These are phyloP conservation scores for Hyphopichia burtonii DNA, from an alignment of 1,139 yeast genomes.

Conservation along the genomic window DNA sequence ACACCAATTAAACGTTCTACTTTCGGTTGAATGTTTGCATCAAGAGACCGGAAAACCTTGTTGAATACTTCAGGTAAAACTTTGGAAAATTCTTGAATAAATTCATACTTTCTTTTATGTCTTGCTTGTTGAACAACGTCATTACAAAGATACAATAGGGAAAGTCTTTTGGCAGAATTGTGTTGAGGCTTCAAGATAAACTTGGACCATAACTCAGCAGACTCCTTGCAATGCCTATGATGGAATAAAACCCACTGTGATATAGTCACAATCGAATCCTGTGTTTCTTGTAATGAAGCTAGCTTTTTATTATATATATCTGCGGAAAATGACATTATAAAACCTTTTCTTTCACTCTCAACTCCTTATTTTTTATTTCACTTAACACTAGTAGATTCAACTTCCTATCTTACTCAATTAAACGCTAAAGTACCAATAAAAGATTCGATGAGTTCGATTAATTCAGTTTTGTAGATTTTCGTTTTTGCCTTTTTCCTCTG, in stretches of 20 bases:
- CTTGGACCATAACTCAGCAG: constrained; percentile 63
- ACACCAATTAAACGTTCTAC: constrained; percentile 66
- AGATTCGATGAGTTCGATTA: too few relatives aligned
- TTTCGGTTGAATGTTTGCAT: constrained; percentile 48
- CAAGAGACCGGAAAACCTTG: constrained; percentile 31
- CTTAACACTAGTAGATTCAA: too few relatives aligned
- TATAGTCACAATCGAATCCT: constrained; percentile 77
- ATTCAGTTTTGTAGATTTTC: background rate
- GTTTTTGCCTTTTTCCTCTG: background rate
- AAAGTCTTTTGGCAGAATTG: constrained; percentile 49
- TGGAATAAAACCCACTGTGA: constrained; percentile 87
- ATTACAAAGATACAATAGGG: constrained; percentile 71
- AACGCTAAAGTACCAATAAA: too few relatives aligned
- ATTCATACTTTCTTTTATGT: constrained; percentile 61
- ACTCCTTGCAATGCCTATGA: constrained; percentile 59
- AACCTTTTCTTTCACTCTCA: background rate
- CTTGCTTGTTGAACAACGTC: constrained; percentile 83
- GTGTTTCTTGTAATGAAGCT: constrained; percentile 66
- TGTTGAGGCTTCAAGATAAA: constrained; percentile 32
- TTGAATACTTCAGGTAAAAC: constrained; percentile 42
- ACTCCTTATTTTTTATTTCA: too few relatives aligned
- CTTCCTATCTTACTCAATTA: too few relatives aligned
- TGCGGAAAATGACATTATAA: constrained; percentile 58
- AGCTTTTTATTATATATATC: constrained; percentile 59
- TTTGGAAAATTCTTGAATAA: constrained; percentile 55